Evolutionary conservation across 228 moss, liverwort and hornwort species (phyloP).

Genomic region (Sphagnum magellanicum): DNA sequence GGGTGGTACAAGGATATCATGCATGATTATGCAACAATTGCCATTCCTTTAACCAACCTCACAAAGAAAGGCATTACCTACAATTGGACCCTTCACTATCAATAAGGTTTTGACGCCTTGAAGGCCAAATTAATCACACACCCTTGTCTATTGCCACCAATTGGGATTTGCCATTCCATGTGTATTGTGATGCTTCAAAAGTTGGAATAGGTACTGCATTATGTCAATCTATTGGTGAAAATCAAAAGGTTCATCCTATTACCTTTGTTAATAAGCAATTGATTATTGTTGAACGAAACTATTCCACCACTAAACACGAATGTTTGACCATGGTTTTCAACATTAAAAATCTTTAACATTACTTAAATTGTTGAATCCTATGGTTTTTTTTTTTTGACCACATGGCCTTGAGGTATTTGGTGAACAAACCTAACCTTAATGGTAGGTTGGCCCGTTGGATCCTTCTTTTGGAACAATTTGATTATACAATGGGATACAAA

Average conservation of each 20-base stretch:
- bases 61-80: neutral
- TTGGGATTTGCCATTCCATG: neutral
- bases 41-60: neutral
- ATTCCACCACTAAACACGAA: conserved; percentile 5
- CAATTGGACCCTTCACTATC: neutral
- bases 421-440: neutral
- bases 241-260: neutral
- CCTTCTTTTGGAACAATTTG: conserved; percentile 6
- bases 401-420: neutral
- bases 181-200: neutral
- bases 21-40: neutral
- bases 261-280: conserved; percentile 1
- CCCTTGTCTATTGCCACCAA: neutral
- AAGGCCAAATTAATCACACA: neutral
- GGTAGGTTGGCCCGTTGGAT: neutral
- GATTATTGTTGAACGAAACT: conserved; percentile 1
- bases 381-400: conserved; percentile 2
- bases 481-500: conserved; percentile 5
- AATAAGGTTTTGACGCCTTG: neutral
- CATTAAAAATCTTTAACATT: neutral
- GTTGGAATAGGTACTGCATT: neutral
- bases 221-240: neutral
- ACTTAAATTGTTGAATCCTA: neutral
- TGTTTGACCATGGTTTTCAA: conserved; percentile 1
- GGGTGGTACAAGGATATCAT: neutral